These are phyloP conservation scores for Trichoderma atroviride DNA, from an alignment of 2,329 filamentous ascomycete species.

Conservation along the genomic window DNA sequence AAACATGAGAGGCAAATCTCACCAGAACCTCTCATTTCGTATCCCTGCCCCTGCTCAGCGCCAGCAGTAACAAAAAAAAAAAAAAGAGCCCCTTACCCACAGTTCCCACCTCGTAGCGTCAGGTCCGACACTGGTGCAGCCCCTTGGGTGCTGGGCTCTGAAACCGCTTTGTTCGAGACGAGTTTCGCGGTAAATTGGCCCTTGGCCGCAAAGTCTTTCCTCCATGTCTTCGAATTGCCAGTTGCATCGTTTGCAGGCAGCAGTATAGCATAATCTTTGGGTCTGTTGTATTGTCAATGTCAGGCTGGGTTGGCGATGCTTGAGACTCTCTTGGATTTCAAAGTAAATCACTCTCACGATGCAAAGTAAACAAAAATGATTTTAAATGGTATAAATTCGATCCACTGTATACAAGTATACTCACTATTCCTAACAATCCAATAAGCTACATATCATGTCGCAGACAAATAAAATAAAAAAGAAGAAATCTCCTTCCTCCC, in stretches of 20 bases:
- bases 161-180: slow-evolving; percentile 11
- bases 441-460: slow-evolving; percentile 25
- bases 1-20: neutral
- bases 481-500: slow-evolving; percentile 18
- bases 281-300: neutral
- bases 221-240: neutral
- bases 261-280: neutral
- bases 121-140: slow-evolving; percentile 4
- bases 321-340: neutral
- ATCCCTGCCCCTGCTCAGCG: neutral
- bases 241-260: neutral
- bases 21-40: neutral
- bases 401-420: slow-evolving; percentile 26
- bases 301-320: neutral
- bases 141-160: slow-evolving; percentile 7
- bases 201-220: neutral
- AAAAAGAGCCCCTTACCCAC: neutral
- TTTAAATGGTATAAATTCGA: slow-evolving; percentile 7
- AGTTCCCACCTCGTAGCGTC: neutral
- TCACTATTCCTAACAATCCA: slow-evolving; percentile 25
- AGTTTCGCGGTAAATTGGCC: slow-evolving; percentile 6
- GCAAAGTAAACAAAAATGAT: neutral
- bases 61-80: neutral
- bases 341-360: neutral
- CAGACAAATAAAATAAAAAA: slow-evolving; percentile 23